Evolutionary conservation across 2,329 filamentous ascomycete genomes (phyloP).

Genomic region (Emmonsia crescens): DNA sequence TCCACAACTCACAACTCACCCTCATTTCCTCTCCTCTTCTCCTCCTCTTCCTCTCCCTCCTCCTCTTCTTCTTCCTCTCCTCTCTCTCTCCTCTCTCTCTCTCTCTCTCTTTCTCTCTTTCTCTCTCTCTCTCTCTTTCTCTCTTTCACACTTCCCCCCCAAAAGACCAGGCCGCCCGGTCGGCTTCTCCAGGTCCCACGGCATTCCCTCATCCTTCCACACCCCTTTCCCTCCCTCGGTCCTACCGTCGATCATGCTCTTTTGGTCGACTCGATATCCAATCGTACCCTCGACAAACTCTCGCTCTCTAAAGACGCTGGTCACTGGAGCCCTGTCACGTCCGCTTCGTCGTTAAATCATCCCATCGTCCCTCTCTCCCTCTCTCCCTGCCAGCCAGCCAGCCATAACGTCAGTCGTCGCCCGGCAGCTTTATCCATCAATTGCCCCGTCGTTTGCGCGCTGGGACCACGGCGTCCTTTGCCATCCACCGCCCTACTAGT

Average conservation of each 20-base stretch:
- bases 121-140: not conserved
- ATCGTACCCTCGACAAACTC: not conserved
- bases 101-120: not conserved
- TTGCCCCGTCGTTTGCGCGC: not conserved
- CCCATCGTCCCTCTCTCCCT: not conserved
- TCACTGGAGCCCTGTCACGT: slow-evolving; percentile 1
- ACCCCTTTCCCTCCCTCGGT: slow-evolving; percentile 4
- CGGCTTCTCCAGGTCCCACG: slow-evolving; percentile 7
- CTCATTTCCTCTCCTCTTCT: not conserved
- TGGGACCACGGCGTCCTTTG: not conserved
- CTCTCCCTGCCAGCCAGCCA: not conserved
- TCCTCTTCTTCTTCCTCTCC: not conserved
- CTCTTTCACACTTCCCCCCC: slow-evolving; percentile 3
- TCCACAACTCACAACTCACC: too few relatives aligned
- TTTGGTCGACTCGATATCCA: slow-evolving; percentile 8
- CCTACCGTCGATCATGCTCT: slow-evolving; percentile 12
- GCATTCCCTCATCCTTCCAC: not conserved
- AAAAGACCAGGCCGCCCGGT: slow-evolving; percentile 9
- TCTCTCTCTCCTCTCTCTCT: not conserved
- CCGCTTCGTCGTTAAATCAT: not conserved
- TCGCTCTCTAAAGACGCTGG: slow-evolving; percentile 4
- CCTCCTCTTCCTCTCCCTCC: not conserved
- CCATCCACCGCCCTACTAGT: not conserved
- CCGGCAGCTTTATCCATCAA: not conserved
- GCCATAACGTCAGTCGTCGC: not conserved